Evolutionary conservation across 768 basidiomycete species (phyloP), one percentile per base, ranked within the genome.

Genomic region (Xerocomellus chrysenteron): DNA sequence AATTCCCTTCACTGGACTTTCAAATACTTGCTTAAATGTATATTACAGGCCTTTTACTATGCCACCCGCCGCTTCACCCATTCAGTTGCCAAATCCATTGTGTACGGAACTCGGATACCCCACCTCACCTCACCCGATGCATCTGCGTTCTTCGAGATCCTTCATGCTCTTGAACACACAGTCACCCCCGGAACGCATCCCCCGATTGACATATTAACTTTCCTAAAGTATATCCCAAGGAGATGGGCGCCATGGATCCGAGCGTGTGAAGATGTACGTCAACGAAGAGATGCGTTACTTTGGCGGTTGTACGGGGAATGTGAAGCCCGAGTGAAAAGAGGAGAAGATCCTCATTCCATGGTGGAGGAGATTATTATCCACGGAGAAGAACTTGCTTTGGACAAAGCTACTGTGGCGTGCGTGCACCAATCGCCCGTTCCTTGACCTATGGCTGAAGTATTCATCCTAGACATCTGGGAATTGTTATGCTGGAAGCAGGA

Each of bases 231-330:
- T n/a, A 14, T 54, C 17, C 53, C 53, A 33, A 54, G 39, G 46
- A 54, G 37, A 24, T 54, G 46, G 53, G 53, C 53, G 21, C 53
- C 53, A 13, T 54, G 53, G 53, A 26, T 47, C 7, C 53, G n/a
- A 41, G 53, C 37, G 14, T 54, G 53, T 24, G 39, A 54, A 26
- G 53, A 54, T n/a, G 53, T 54, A 12, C 53, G 53, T 33, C 53
- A 26, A 41, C 53, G 28, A 32, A 54, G 53, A 33, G 45, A 47
- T 21, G 21, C 16, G 10, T n/a, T 54, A 47, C 53, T 54, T 41
- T 54, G 53, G 53, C 45, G 53, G 30, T 24, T 54, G 12, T 54
- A 54, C 14, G 39, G 26, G 19, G 53, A 54, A 41, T 47, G 53
- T 33, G 46, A 54, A 33, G 30, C 45, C 26, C 45, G 53, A 11